These are phyloP conservation scores for Pseudovirgaria hyperparasitica DNA, from an alignment of 2,329 filamentous ascomycete species.

Conservation along the genomic window DNA sequence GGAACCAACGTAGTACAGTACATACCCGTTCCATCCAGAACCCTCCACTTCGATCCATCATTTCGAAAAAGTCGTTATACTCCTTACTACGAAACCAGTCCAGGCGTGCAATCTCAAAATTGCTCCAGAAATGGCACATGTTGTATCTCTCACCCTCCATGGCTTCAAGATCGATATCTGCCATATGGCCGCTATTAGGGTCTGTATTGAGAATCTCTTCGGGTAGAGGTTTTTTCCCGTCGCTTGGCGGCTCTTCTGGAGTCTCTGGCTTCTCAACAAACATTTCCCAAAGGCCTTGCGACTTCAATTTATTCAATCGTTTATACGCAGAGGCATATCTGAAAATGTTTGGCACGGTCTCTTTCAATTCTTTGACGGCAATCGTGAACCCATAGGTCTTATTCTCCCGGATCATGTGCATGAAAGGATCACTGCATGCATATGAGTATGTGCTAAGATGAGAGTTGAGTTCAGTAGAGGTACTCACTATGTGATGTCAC, in stretches of 20 bases:
- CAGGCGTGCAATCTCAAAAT: constrained; percentile 92
- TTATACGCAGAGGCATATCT: constrained; percentile 98
- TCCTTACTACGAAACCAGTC: constrained; percentile 96
- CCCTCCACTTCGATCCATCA: constrained; percentile 96
- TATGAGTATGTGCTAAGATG: constrained; percentile 16
- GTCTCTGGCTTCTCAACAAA: constrained; percentile 67
- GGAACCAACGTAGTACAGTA: constrained; percentile 5
- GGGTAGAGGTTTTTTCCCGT: constrained; percentile 57
- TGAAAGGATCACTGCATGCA: constrained; percentile 67
- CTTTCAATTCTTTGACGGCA: constrained; percentile 91
- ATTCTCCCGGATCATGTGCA: constrained; percentile 85
- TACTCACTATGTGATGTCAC: constrained; percentile 91
- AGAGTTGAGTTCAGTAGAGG: constrained; percentile 4
- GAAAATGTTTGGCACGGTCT: constrained; percentile 98
- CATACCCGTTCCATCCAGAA: constrained; percentile 98
- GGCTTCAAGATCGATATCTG: constrained; percentile 73
- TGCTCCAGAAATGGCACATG: constrained; percentile 99
- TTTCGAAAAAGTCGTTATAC: constrained; percentile 95
- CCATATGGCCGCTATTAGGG: constrained; percentile 54
- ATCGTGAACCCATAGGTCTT: constrained; percentile 99
- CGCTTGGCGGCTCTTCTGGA: constrained; percentile 41
- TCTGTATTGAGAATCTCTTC: constrained; percentile 73
- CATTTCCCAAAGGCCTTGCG: constrained; percentile 96
- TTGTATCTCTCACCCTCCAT: constrained; percentile 99
- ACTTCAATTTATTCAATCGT: constrained; percentile 77